Evolutionary conservation across 2,329 filamentous ascomycete genomes (phyloP).

Genomic region (Drechslera avenae): DNA sequence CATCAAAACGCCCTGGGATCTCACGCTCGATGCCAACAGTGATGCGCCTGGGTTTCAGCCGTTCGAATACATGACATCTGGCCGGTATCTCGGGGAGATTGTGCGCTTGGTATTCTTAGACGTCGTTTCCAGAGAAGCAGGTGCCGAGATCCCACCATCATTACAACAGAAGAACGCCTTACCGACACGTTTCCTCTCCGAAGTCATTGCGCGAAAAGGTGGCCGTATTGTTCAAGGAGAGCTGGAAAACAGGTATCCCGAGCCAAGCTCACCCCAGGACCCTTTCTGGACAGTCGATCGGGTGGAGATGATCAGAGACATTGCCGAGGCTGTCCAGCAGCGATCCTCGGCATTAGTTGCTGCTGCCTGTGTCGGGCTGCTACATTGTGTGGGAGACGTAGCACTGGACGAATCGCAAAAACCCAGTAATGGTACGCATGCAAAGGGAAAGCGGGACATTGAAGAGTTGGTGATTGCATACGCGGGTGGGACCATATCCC

Average conservation of each 20-base stretch:
- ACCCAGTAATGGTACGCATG: conserved; percentile 25
- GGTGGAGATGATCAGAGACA: conserved; percentile 65
- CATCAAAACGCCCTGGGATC: conserved; percentile 74
- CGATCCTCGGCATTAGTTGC: conserved; percentile 77
- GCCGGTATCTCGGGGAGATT: conserved; percentile 77
- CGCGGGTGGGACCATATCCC: conserved; percentile 79
- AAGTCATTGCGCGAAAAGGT: conserved; percentile 60
- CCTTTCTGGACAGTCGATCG: conserved; percentile 65
- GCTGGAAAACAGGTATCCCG: conserved; percentile 62
- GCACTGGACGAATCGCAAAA: conserved; percentile 35
- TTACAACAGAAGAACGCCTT: conserved; percentile 66
- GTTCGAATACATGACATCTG: conserved; percentile 83
- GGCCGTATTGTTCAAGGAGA: conserved; percentile 25
- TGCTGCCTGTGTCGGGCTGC: conserved; percentile 71
- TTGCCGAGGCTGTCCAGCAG: conserved; percentile 71
- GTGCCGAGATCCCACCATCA: conserved; percentile 58
- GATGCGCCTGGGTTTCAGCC: conserved; percentile 78
- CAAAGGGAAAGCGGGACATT: conserved; percentile 28
- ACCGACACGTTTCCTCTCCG: conserved; percentile 74
- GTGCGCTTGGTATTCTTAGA: conserved; percentile 72
- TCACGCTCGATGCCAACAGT: conserved; percentile 67
- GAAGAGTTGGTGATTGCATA: conserved; percentile 77
- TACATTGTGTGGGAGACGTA: conserved; percentile 72
- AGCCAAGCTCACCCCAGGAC: conserved; percentile 45
- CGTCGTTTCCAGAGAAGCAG: conserved; percentile 57